Conservation (phyloP, 768 basidiomycete species). For the Russula dissimulans region DNA sequence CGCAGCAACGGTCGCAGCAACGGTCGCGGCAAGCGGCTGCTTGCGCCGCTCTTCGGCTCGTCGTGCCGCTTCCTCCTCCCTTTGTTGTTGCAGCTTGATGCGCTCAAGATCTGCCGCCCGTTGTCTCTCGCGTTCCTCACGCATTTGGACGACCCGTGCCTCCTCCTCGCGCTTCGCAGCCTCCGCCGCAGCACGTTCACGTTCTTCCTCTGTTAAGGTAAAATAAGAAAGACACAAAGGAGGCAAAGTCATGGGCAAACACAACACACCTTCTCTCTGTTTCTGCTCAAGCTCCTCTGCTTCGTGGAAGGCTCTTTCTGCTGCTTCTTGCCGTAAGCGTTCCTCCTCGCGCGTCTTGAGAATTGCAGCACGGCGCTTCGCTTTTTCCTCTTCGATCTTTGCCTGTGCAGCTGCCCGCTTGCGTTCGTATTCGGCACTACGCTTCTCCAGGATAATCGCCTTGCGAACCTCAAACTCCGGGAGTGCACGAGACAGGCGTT, state of each 20-base stretch:
- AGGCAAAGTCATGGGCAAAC: background rate
- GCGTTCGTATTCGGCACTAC: slow-evolving; percentile 55
- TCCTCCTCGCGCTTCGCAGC: slow-evolving; percentile 50
- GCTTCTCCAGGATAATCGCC: slow-evolving; percentile 45
- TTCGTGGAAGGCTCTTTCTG: slow-evolving; percentile 29
- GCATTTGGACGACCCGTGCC: slow-evolving; percentile 41
- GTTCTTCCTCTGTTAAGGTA: slow-evolving; percentile 24
- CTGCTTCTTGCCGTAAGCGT: slow-evolving; percentile 32
- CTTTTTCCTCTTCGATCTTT: slow-evolving; percentile 82
- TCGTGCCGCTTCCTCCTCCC: slow-evolving; percentile 46
- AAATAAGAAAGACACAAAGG: background rate
- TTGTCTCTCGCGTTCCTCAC: slow-evolving; percentile 44
- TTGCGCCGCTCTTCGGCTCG: slow-evolving; percentile 31
- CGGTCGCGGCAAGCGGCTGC: slow-evolving; percentile 27
- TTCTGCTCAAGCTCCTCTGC: slow-evolving; percentile 36
- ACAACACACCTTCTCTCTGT: slow-evolving; percentile 42
- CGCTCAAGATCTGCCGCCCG: slow-evolving; percentile 44
- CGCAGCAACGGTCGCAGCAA: slow-evolving; percentile 23
- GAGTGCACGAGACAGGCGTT: slow-evolving; percentile 61
- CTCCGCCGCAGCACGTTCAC: slow-evolving; percentile 24
- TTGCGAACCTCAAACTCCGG: slow-evolving; percentile 53
- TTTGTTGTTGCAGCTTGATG: slow-evolving; percentile 49
- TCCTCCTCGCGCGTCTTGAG: slow-evolving; percentile 55
- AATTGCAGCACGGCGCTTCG: slow-evolving; percentile 50
- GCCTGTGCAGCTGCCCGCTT: slow-evolving; percentile 45